phyloP scores from a whole-genome alignment of 441 rosid genomes.

The Euphorbia celastroides region DNA sequence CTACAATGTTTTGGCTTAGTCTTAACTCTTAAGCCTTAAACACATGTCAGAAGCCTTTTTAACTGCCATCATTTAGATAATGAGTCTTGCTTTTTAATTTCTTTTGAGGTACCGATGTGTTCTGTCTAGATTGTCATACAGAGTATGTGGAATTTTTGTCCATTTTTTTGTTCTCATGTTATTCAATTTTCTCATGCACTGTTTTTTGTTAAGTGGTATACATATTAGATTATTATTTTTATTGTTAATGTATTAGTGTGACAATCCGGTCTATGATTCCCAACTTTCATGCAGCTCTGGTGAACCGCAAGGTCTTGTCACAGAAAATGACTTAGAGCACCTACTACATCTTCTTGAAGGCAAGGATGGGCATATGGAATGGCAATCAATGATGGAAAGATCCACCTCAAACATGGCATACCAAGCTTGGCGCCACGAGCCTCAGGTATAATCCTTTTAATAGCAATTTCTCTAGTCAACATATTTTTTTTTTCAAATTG shows the following conservation, averaged over 20 bases:
- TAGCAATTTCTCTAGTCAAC: neutral
- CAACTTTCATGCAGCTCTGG: conserved; percentile 24
- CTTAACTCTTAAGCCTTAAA: neutral
- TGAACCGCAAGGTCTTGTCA: conserved; percentile 39
- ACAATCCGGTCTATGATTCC: conserved; percentile 12
- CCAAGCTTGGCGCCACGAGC: conserved; percentile 89
- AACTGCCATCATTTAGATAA: neutral
- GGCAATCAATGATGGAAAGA: conserved; percentile 86
- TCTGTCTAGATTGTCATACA: neutral
- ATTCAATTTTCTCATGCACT: neutral
- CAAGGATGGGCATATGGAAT: conserved; percentile 59
- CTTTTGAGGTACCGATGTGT: neutral
- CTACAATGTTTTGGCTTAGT: neutral
- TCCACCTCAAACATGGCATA: conserved; percentile 72
- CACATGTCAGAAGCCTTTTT: neutral
- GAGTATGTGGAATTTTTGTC: neutral
- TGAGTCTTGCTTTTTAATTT: neutral
- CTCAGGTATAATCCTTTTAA: conserved; percentile 42
- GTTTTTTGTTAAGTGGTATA: neutral
- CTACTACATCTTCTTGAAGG: conserved; percentile 64
- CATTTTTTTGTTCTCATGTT: neutral
- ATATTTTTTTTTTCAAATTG: neutral
- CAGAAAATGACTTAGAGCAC: conserved; percentile 74
- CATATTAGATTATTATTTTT: neutral
- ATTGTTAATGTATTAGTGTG: neutral